Percentiles rank a stretch among this genome's conserved stretches.
Evolutionary conservation across 805 yeast genomes (phyloP).

Genomic region (Cyberlindnera mycetangii): DNA sequence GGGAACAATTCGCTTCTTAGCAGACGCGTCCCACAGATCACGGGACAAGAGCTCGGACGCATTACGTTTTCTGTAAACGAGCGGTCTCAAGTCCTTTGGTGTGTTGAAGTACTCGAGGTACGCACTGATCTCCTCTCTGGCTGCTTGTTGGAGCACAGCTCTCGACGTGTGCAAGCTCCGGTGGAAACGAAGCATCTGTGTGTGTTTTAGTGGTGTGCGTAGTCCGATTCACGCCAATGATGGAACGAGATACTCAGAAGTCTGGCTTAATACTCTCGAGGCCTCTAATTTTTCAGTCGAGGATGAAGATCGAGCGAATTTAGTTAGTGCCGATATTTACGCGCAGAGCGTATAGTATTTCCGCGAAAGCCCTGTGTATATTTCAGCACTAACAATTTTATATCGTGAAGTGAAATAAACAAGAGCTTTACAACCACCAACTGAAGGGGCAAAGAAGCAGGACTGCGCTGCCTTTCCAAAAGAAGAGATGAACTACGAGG

Average conservation of each 20-base stretch:
- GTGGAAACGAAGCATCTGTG: conserved; percentile 16
- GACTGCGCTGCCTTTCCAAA: neutral
- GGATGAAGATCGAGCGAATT: conserved; percentile 1
- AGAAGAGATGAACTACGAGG: conserved; percentile 34
- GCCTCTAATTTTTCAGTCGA: conserved; percentile 7
- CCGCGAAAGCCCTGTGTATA: conserved; percentile 4
- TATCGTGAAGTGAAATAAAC: neutral
- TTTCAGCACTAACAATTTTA: conserved; percentile 5
- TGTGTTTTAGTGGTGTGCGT: too few relatives aligned
- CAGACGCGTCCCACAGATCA: conserved; percentile 37
- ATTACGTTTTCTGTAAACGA: conserved; percentile 40
- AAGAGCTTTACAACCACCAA: too few relatives aligned
- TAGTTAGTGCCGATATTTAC: conserved; percentile 18
- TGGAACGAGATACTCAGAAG: too few relatives aligned
- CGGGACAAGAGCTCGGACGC: conserved; percentile 35
- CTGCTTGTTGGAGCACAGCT: conserved; percentile 9
- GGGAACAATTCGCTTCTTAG: conserved; percentile 33
- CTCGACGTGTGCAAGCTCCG: conserved; percentile 19
- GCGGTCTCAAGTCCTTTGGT: conserved; percentile 32
- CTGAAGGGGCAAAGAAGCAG: too few relatives aligned
- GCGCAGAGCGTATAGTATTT: neutral
- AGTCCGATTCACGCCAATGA: too few relatives aligned
- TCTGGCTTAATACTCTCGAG: too few relatives aligned
- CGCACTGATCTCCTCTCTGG: conserved; percentile 27
- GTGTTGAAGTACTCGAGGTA: conserved; percentile 35